These are phyloP conservation scores for Blastobotrys serpentis DNA, from an alignment of 1,139 yeast species.

Conservation along the genomic window DNA sequence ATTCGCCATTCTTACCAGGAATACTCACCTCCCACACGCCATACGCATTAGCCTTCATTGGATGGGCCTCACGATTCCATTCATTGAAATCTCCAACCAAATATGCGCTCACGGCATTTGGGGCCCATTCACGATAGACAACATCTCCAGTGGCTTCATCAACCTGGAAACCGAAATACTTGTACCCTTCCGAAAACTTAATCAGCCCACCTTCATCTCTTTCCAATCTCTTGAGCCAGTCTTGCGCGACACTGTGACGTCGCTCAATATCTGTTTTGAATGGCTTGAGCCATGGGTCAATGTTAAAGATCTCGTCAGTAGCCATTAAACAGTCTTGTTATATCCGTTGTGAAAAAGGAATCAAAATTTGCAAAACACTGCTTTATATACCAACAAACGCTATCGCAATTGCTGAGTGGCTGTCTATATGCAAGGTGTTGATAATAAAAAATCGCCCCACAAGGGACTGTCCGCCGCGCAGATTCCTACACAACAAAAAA, in stretches of 20 bases:
- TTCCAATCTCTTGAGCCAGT: constrained; percentile 53
- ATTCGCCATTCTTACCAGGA: constrained; percentile 50
- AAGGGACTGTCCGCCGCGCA: background rate
- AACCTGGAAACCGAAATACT: constrained; percentile 74
- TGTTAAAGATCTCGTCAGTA: constrained; percentile 41
- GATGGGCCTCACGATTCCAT: constrained; percentile 67
- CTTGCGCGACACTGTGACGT: constrained; percentile 54
- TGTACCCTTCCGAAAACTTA: constrained; percentile 59
- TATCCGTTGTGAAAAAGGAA: background rate
- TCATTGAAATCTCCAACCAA: constrained; percentile 87
- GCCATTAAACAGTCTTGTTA: too few relatives aligned
- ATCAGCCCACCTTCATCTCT: constrained; percentile 49
- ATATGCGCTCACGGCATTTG: constrained; percentile 72
- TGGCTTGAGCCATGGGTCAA: constrained; percentile 90
- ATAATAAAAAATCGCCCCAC: constrained; percentile 5
- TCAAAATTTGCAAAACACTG: background rate
- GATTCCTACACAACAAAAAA: background rate
- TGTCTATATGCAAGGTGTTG: too few relatives aligned
- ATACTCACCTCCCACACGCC: constrained; percentile 69
- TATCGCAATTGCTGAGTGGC: too few relatives aligned
- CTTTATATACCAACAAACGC: too few relatives aligned
- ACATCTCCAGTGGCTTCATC: constrained; percentile 52
- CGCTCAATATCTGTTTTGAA: constrained; percentile 59
- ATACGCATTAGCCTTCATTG: constrained; percentile 53
- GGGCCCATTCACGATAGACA: constrained; percentile 79